phyloP scores from a whole-genome alignment of 345 rosid genomes.

The Adansonia digitata region DNA sequence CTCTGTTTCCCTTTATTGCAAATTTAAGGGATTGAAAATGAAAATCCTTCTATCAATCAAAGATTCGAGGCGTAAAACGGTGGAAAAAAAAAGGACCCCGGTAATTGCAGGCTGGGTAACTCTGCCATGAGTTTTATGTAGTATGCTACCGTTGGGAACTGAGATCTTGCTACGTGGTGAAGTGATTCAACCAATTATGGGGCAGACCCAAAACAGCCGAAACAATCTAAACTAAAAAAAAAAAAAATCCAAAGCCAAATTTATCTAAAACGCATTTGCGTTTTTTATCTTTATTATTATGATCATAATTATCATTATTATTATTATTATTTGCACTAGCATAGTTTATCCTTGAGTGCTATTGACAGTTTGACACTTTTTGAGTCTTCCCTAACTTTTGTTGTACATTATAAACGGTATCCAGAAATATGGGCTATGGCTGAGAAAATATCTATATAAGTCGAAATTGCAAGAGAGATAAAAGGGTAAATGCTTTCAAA shows the following conservation, averaged over 20 bases:
- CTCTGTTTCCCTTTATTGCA: background rate
- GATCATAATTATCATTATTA: too few relatives aligned
- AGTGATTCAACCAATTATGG: background rate
- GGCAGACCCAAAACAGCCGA: too few relatives aligned
- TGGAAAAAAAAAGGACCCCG: background rate
- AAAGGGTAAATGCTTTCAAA: background rate
- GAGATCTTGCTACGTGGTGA: background rate
- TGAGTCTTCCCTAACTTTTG: conserved; percentile 7
- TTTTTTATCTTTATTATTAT: too few relatives aligned
- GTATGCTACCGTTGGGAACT: background rate
- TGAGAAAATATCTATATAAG: conserved; percentile 20
- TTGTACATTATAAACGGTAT: conserved; percentile 37
- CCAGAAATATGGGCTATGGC: conserved; percentile 79
- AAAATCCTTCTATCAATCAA: background rate
- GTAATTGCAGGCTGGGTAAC: background rate
- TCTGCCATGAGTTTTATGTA: conserved; percentile 1
- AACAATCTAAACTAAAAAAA: too few relatives aligned
- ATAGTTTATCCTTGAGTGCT: background rate
- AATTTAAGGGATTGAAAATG: conserved; percentile 49
- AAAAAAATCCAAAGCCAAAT: too few relatives aligned
- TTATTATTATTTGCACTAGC: too few relatives aligned
- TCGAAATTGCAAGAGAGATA: background rate
- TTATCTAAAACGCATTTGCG: too few relatives aligned
- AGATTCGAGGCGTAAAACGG: background rate
- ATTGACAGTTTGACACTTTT: too few relatives aligned